phyloP scores from a whole-genome alignment of 2,329 filamentous ascomycete genomes.

The Stemphylium lycopersici region DNA sequence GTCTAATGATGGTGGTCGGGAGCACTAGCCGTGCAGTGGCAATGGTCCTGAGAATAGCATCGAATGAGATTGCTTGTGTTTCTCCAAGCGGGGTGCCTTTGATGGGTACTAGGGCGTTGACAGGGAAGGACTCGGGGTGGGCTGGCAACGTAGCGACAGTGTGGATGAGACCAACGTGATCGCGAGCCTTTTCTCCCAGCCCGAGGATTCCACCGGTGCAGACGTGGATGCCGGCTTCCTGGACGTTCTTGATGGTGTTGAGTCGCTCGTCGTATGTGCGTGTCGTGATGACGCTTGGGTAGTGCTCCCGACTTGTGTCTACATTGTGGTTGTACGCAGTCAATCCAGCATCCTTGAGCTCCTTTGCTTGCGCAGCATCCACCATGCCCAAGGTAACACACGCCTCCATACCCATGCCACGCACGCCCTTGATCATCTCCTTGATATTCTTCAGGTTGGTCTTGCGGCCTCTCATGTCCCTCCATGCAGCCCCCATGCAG shows the following conservation, averaged over 20 bases:
- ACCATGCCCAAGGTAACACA: conserved; percentile 97
- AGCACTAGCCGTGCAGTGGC: conserved; percentile 83
- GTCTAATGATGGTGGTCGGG: conserved; percentile 83
- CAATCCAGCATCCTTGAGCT: conserved; percentile 81
- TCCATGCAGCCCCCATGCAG: conserved; percentile 94
- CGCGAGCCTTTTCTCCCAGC: conserved; percentile 76
- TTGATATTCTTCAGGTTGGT: conserved; percentile 83
- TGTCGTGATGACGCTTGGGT: conserved; percentile 84
- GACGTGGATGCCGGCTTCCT: conserved; percentile 85
- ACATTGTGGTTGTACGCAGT: conserved; percentile 96
- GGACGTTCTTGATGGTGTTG: conserved; percentile 77
- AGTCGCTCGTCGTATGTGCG: conserved; percentile 86
- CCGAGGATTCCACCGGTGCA: conserved; percentile 90
- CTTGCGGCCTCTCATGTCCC: conserved; percentile 91
- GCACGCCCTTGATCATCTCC: conserved; percentile 82
- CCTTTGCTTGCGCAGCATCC: conserved; percentile 76
- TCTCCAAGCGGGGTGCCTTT: conserved; percentile 86
- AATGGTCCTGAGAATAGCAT: conserved; percentile 79
- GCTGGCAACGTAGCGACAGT: conserved; percentile 80
- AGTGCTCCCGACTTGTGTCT: conserved; percentile 88
- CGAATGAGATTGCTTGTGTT: conserved; percentile 72
- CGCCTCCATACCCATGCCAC: conserved; percentile 82
- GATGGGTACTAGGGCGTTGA: conserved; percentile 90
- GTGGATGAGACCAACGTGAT: conserved; percentile 82
- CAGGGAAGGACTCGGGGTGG: conserved; percentile 89